phyloP scores from a whole-genome alignment of 163 green algal genomes.

The Scenedesmus sp. region DNA sequence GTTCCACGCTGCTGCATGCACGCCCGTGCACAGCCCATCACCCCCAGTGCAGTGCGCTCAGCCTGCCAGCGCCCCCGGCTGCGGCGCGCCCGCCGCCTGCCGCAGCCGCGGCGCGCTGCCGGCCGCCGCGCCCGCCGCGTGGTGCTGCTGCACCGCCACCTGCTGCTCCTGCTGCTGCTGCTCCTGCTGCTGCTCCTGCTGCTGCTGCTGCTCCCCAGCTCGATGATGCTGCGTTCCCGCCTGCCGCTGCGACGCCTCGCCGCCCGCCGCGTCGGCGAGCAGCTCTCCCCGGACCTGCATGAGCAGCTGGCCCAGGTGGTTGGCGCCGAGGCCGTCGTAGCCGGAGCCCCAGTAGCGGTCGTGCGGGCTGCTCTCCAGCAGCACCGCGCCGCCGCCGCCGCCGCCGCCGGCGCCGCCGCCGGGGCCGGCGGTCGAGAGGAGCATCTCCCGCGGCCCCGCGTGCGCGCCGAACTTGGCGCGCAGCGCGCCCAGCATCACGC shows the following conservation, averaged over 20 bases:
- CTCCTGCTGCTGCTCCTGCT: conserved; percentile 28
- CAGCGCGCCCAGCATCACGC: conserved; percentile 87
- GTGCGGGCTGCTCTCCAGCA: conserved; percentile 90
- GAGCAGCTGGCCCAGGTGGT: conserved; percentile 89
- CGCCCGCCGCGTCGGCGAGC: background rate
- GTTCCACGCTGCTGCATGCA: too few species aligned
- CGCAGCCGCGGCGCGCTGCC: conserved; percentile 7
- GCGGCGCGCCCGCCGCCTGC: too few species aligned
- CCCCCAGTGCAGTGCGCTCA: too few species aligned
- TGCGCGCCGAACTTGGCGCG: conserved; percentile 87
- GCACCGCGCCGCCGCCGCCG: conserved; percentile 18
- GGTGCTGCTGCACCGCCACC: conserved; percentile 7
- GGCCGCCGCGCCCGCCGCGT: too few species aligned
- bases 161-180: conserved; percentile 30
- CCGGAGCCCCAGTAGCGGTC: conserved; percentile 95
- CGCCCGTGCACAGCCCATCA: too few species aligned
- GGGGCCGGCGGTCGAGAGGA: conserved; percentile 77
- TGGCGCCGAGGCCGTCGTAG: conserved; percentile 79
- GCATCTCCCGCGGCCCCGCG: conserved; percentile 66
- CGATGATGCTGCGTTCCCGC: too few species aligned
- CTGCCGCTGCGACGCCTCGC: too few species aligned
- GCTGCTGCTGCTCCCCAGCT: background rate
- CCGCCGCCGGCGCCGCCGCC: background rate
- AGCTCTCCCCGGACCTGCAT: conserved; percentile 79
- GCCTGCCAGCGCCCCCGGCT: too few species aligned